phyloP scores from a whole-genome alignment of 1,284 basidiomycete genomes.

The Thelephora terrestris region DNA sequence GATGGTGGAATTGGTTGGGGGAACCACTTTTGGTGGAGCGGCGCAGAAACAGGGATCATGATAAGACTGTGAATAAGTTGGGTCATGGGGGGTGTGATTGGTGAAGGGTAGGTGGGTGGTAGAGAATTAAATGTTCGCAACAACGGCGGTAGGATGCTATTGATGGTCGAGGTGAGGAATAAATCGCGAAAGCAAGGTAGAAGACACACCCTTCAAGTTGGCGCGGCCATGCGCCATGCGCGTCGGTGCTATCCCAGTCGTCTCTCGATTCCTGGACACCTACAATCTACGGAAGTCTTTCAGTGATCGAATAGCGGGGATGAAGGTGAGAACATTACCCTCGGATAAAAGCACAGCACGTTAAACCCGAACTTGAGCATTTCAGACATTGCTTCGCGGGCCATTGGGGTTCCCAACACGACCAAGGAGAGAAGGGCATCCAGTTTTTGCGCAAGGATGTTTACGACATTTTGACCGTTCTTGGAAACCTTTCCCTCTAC shows the following conservation, averaged over 20 bases:
- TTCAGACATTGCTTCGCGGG: constrained; percentile 64
- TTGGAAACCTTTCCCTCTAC: constrained; percentile 51
- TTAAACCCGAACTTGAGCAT: constrained; percentile 73
- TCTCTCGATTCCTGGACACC: constrained; percentile 14
- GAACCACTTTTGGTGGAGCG: constrained; percentile 44
- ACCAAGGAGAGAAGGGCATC: constrained; percentile 40
- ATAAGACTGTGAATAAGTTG: constrained; percentile 70
- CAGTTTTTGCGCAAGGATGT: constrained; percentile 48
- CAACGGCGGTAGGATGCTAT: constrained; percentile 47
- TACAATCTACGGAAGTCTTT: constrained; percentile 30
- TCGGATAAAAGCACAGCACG: constrained; percentile 60
- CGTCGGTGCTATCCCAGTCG: constrained; percentile 24
- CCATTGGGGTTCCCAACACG: constrained; percentile 40
- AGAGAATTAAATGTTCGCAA: constrained; percentile 53
- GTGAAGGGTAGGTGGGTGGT: constrained; percentile 47
- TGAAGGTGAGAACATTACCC: constrained; percentile 23
- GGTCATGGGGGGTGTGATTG: constrained; percentile 56
- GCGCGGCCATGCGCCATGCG: constrained; percentile 61
- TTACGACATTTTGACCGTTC: constrained; percentile 37
- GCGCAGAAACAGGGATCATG: constrained; percentile 51
- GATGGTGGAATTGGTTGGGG: constrained; percentile 22
- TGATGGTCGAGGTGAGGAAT: background rate
- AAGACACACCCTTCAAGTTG: constrained; percentile 52
- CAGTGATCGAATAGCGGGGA: background rate
- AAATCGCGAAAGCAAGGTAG: background rate